phyloP scores from a whole-genome alignment of 108 stramenopile species.

The Fragilariopsis cylindrus region DNA sequence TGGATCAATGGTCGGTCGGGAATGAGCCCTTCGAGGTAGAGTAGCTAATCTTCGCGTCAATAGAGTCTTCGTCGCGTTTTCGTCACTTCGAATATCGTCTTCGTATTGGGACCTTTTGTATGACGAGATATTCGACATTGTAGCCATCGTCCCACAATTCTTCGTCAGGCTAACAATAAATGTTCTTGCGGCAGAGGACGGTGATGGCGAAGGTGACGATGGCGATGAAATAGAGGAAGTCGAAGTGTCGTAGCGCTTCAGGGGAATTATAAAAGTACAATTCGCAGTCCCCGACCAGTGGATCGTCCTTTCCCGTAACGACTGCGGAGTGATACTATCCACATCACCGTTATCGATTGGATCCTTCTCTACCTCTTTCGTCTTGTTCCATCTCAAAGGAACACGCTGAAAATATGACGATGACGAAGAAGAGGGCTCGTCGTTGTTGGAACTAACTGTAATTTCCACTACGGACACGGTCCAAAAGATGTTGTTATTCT shows the following conservation, averaged over 20 bases:
- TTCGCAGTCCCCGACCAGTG: neutral
- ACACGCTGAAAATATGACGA: neutral
- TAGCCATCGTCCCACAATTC: neutral
- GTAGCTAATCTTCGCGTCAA: slow-evolving; percentile 16
- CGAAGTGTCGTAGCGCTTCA: neutral
- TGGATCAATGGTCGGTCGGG: neutral
- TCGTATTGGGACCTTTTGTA: neutral
- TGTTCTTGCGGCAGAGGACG: neutral
- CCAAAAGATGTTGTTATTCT: neutral
- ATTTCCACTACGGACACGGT: slow-evolving; percentile 5
- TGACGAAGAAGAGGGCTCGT: neutral
- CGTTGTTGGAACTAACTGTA: neutral
- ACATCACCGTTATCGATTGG: neutral
- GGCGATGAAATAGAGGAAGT: neutral
- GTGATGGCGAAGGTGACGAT: neutral
- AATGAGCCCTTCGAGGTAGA: neutral
- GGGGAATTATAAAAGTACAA: slow-evolving; percentile 13
- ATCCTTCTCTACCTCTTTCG: neutral
- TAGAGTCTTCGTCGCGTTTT: neutral
- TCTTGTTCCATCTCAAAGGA: neutral
- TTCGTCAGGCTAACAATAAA: slow-evolving; percentile 9
- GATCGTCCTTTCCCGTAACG: neutral
- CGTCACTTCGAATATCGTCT: neutral
- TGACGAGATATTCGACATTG: too few species aligned
- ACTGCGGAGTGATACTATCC: neutral